Evolutionary conservation across 306 rosid genomes (phyloP), one percentile per base, ranked within the genome.

Genomic region (Urtica urens): DNA sequence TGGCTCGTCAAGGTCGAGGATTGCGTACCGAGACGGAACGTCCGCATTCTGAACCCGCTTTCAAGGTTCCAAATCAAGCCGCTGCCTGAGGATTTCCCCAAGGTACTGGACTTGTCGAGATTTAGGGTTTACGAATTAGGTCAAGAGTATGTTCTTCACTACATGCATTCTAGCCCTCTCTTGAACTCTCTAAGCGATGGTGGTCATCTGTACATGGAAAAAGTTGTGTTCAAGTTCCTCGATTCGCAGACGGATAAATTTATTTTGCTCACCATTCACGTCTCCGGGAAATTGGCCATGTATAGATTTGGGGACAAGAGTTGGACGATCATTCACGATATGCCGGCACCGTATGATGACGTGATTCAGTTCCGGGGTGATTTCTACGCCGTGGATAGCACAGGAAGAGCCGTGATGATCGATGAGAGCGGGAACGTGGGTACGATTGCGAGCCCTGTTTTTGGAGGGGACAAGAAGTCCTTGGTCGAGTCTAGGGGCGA

Each of bases 401-500:
- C 71, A 0, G 95, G 97, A 21, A 69, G 79, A 34, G 55, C 93
- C 0, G 83, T 84, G 1, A 10, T 23, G 6, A 80, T 90, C 10
- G 66, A 69, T 20, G 39, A 52, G 57, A 59, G 68, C 17, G 56
- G 46, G 13, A 26, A n/a, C 9, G 27, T 79, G 11, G 62, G 16
- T 13, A 22, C 72, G 42, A 72, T 60, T n/a, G 93, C 82, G 0
- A 79, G 58, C 4, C 55, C 92, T 2, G 95, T 81, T 62, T 90
- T 74, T 45, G 95, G 97, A 3, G 97, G 95, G 9, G 94, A 90
- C 48, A 90, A 74, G 83, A 90, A 84, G 65, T 77, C 63, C 20
- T 42, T 90, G 67, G 80, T 84, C 17, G 95, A 77, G 49, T 81
- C 72, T 1, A 34, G 58, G 22, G 87, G 87, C 6, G 77, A 60